Percentiles rank a stretch among this genome's conserved stretches.
Conservation (phyloP, 2,329 filamentous ascomycete species). For the Dryadomyces quercivorus region DNA sequence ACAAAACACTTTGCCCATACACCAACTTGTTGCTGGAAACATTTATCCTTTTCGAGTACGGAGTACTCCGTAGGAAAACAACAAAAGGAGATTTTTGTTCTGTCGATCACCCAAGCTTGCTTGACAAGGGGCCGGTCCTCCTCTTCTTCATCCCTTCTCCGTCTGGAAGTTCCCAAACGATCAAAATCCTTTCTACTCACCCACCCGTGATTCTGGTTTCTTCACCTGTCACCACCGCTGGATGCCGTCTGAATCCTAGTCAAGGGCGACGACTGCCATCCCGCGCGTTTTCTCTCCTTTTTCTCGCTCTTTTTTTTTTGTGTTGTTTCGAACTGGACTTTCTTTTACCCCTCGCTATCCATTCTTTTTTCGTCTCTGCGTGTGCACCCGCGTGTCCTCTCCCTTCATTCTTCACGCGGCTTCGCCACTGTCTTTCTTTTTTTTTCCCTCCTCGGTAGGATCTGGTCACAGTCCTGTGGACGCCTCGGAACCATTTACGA, state of each 20-base stretch:
- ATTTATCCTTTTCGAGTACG: constrained; percentile 15
- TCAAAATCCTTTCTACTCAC: not conserved
- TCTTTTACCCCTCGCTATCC: not conserved
- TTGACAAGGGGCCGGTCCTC: constrained; percentile 22
- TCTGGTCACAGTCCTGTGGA: not conserved
- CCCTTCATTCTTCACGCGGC: constrained; percentile 1
- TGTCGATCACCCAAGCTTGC: constrained; percentile 22
- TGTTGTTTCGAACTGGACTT: not conserved
- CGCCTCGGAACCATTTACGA: too few species aligned
- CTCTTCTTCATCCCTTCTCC: constrained; percentile 10
- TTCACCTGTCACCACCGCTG: not conserved
- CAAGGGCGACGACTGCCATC: not conserved
- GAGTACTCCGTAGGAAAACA: constrained; percentile 1
- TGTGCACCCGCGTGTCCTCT: not conserved
- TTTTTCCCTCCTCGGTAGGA: not conserved
- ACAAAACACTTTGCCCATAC: constrained; percentile 4
- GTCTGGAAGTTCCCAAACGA: not conserved
- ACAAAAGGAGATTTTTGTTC: constrained; percentile 18
- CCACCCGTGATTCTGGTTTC: not conserved
- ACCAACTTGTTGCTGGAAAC: constrained; percentile 14
- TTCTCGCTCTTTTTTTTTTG: not conserved
- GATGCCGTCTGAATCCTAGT: not conserved
- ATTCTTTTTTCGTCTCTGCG: not conserved
- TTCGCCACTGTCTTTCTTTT: not conserved
- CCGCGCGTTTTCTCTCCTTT: not conserved